Evolutionary conservation across 2,329 filamentous ascomycete genomes (phyloP), one percentile per base, ranked within the genome.

Genomic region (Xylaria arbuscula): DNA sequence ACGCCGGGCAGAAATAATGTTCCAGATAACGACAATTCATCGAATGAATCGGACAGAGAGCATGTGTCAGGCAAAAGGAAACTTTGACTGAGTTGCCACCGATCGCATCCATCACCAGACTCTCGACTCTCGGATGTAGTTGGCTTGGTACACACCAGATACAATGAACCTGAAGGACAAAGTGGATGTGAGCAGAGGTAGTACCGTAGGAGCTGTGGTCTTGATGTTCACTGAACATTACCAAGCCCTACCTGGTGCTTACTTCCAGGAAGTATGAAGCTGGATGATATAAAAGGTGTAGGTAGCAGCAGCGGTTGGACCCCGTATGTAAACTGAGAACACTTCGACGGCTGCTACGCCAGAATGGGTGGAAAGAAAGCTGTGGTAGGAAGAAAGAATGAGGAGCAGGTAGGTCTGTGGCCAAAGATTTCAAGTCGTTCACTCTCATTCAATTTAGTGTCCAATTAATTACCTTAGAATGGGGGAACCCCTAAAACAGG

Each of bases 151-250:
- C 9, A 32, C 32, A 17, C 22, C 9, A 17, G 38, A 28, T 32
- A 22, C 15, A 36, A 34, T 40, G n/a, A 56, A 22, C 62, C 55
- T 19, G 17, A 45, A 47, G 36, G n/a, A 9, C 2, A 22, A 11
- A 8, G 53, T 32, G 34, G n/a, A 42, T 51, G 51, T 17, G 19
- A 50, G 53, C 1, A 38, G 48, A 54, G n/a, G 24, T 45, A 42
- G 24, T n/a, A n/a, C n/a, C n/a, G n/a, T 2, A n/a, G 51, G 36
- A 56, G 19, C 11, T 32, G 62, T 34, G 63, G 54, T 24, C 28
- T 56, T 42, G 34, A 53, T 63, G 63, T 66, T 69, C 59, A 69
- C 67, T 69, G 32, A 66, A 69, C 63, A 69, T 38, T 50, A 58
- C 63, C 47, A 47, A 55, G 47, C 19, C 32, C 11, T 32, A 48